A percentile compares a stretch with the other conserved stretches of the same genome.
phyloP scores from a whole-genome alignment of 257 asterid species.

The Nicotiana knightiana region DNA sequence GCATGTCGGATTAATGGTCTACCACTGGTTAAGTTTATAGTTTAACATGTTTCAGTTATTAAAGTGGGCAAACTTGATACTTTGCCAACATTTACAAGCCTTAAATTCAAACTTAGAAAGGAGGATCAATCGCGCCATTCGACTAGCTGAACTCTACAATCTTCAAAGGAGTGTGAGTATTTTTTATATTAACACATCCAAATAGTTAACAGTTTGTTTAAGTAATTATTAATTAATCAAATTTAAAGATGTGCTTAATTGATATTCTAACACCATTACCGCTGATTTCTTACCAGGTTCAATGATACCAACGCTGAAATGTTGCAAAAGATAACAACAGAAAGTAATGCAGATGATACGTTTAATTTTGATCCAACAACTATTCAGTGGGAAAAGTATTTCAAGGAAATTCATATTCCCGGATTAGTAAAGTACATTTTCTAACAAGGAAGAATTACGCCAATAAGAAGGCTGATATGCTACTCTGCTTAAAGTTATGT shows the following conservation, averaged over 20 bases:
- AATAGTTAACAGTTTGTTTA: too few relatives aligned
- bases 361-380: constrained; percentile 15
- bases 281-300: not conserved
- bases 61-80: constrained; percentile 2
- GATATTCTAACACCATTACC: not conserved
- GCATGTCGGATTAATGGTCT: too few relatives aligned
- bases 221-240: not conserved
- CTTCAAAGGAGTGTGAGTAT: constrained; percentile 17
- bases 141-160: constrained; percentile 13
- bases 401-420: constrained; percentile 5
- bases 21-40: too few relatives aligned
- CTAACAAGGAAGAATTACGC: not conserved
- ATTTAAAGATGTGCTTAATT: not conserved
- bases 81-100: constrained; percentile 11
- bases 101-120: not conserved
- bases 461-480: not conserved
- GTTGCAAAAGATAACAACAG: not conserved
- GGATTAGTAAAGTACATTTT: constrained; percentile 1
- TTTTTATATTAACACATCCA: too few relatives aligned
- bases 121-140: not conserved
- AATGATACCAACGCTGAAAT: not conserved
- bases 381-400: constrained; percentile 15
- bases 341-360: constrained; percentile 8
- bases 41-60: not conserved
- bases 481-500: not conserved